Conservation (phyloP, 768 basidiomycete species). For the Boletales sp. region DNA sequence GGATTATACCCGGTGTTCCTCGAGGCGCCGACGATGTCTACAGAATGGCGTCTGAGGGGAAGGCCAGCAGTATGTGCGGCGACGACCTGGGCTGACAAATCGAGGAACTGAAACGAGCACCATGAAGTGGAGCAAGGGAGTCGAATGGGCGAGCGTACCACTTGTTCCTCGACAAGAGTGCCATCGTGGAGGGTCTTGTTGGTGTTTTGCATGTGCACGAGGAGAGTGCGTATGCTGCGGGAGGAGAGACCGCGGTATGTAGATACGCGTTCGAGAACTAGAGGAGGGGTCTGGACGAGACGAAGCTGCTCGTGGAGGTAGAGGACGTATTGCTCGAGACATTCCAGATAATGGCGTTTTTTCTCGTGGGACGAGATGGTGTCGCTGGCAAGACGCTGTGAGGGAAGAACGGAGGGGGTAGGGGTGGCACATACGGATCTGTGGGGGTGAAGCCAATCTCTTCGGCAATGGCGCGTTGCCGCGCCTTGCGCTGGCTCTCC, state of each 20-base stretch:
- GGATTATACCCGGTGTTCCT: conserved; percentile 9
- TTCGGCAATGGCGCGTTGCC: conserved; percentile 54
- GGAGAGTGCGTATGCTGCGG: conserved; percentile 64
- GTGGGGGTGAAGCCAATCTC: conserved; percentile 55
- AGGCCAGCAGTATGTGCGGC: conserved; percentile 19
- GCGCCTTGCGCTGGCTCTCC: conserved; percentile 54
- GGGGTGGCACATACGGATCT: conserved; percentile 48
- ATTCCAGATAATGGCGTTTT: conserved; percentile 70
- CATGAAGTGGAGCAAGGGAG: neutral
- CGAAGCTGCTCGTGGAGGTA: conserved; percentile 62
- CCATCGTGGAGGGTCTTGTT: conserved; percentile 48
- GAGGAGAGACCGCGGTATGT: conserved; percentile 55
- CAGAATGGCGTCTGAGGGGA: conserved; percentile 31
- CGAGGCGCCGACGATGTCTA: conserved; percentile 19
- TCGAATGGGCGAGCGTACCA: conserved; percentile 33
- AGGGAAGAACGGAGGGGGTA: neutral
- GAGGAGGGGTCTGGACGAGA: conserved; percentile 45
- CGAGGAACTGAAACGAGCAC: conserved; percentile 22
- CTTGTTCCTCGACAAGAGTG: conserved; percentile 52
- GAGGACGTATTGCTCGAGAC: conserved; percentile 65
- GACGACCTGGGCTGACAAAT: conserved; percentile 28
- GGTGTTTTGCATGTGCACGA: conserved; percentile 66
- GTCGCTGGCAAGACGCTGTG: conserved; percentile 38
- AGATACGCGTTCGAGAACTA: conserved; percentile 47
- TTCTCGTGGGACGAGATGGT: conserved; percentile 79